Conservation (phyloP, 225 moss, liverwort and hornwort species). For the Physcomitrium patens region DNA sequence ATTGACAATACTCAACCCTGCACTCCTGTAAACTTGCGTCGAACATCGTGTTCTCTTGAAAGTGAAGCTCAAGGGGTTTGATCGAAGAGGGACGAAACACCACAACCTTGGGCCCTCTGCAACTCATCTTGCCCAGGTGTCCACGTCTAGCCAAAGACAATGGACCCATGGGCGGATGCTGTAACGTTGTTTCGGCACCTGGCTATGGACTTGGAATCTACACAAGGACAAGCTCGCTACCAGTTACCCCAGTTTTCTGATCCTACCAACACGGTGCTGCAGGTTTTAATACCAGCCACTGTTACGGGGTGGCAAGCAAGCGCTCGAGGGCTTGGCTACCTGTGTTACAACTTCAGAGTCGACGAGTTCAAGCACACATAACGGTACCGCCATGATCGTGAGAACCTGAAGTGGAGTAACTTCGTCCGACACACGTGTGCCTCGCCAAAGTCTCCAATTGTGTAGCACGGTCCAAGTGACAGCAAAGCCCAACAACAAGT, state of each 20-base stretch:
- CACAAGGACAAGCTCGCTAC: slow-evolving; percentile 10
- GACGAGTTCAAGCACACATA: slow-evolving; percentile 17
- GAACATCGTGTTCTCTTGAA: neutral
- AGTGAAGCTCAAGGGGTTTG: neutral
- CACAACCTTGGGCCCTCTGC: slow-evolving; percentile 14
- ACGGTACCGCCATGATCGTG: too few relatives aligned
- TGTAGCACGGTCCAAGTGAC: too few relatives aligned
- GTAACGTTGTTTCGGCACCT: too few relatives aligned
- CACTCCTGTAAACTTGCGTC: neutral
- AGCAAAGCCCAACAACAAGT: too few relatives aligned
- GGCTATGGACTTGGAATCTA: slow-evolving; percentile 8
- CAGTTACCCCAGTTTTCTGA: slow-evolving; percentile 7
- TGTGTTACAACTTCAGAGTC: slow-evolving; percentile 2
- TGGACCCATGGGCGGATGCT: slow-evolving; percentile 25
- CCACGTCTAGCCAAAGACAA: slow-evolving; percentile 10
- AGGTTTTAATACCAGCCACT: slow-evolving; percentile 9
- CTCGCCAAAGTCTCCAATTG: neutral
- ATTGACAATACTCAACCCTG: neutral
- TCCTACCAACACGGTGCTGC: slow-evolving; percentile 23
- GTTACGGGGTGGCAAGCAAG: neutral
- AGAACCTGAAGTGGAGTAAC: too few relatives aligned
- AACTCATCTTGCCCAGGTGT: slow-evolving; percentile 27
- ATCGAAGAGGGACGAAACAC: neutral
- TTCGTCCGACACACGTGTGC: slow-evolving; percentile 4
- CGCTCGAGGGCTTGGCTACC: neutral